Evolutionary conservation across 805 yeast species (phyloP), one percentile per base, ranked within the genome.

Genomic region (Komagataella kurtzmanii): DNA sequence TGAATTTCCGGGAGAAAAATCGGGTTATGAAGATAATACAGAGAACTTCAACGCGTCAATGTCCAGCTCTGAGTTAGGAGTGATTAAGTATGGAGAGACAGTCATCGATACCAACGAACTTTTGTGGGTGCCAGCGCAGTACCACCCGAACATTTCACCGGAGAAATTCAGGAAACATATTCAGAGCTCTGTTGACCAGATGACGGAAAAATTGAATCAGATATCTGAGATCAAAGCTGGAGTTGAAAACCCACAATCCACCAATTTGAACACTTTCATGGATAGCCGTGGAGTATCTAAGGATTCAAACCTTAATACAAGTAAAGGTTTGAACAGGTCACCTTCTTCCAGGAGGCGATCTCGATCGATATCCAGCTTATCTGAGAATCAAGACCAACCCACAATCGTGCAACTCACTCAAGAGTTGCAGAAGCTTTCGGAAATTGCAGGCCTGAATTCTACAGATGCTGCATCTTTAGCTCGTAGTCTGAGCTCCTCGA

Each of bases 71-170:
- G 47, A 8, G 24, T 12, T 17, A 12, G 52, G 48, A 30, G 17
- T 12, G n/a, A 19, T n/a, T 14, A 50, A 49, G 36, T 53, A 57
- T 3, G 60, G 57, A 24, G 52, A 54, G 21, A 57, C 57, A 6
- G 24, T 62, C 12, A 54, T 59, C 23, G 70, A 67, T 51, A 67
- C 76, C 17, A 75, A 76, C 49, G 69, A 77, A 53, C 67, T 86
- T 36, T 69, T 91, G 51, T 91, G 99, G 99, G 97, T 93, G 1
- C 98, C 98, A 0, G 99, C 98, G 1, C 81, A 80, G 55, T 74
- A 88, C 44, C 99, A 93, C 64, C 98, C 98, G 1, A 91, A 86
- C 59, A 77, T 91, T n/a, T 90, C 95, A 23, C 98, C 98, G 2
- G 95, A 87, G 59, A 88, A 86, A 59, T 85, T 81, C 67, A 71